Evolutionary conservation across 495 filamentous ascomycete species (phyloP).

Genomic region (Friedmanniomyces endolithicus): DNA sequence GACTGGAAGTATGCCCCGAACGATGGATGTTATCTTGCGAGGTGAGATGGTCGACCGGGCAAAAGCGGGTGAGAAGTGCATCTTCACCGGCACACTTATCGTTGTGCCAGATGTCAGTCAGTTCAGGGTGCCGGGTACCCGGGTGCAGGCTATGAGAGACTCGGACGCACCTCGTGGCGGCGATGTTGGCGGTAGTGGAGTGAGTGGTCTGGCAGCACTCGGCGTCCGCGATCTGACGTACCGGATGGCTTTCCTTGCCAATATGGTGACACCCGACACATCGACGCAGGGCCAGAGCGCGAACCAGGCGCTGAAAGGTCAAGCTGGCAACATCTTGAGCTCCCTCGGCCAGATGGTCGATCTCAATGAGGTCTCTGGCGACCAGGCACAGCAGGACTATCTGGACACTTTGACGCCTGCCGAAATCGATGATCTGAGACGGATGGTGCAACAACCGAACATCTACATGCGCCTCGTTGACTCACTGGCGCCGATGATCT

Average conservation of each 20-base stretch:
- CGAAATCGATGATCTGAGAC: constrained; percentile 82
- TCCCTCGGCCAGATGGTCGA: constrained; percentile 61
- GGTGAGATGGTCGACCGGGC: constrained; percentile 96
- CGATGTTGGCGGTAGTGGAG: constrained; percentile 70
- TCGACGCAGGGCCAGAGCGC: constrained; percentile 54
- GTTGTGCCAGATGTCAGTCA: constrained; percentile 96
- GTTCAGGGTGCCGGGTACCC: constrained; percentile 75
- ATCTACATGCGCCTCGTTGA: constrained; percentile 90
- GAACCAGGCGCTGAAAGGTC: constrained; percentile 54
- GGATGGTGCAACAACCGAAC: constrained; percentile 88
- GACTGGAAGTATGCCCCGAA: constrained; percentile 95
- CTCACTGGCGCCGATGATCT: constrained; percentile 93
- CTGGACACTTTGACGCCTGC: constrained; percentile 65
- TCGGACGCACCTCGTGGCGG: constrained; percentile 53
- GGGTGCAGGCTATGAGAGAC: constrained; percentile 76
- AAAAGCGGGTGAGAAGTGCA: constrained; percentile 94
- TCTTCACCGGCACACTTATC: constrained; percentile 92
- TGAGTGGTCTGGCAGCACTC: constrained; percentile 78
- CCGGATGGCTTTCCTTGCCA: constrained; percentile 89
- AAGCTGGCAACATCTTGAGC: constrained; percentile 67
- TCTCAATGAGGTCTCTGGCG: constrained; percentile 52
- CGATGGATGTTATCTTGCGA: constrained; percentile 93
- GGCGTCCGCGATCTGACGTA: constrained; percentile 95
- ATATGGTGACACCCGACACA: constrained; percentile 90
- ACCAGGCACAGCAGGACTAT: constrained; percentile 79